phyloP scores from a whole-genome alignment of 371 early-diverging fungal genomes.

The Batkoa obscura region DNA sequence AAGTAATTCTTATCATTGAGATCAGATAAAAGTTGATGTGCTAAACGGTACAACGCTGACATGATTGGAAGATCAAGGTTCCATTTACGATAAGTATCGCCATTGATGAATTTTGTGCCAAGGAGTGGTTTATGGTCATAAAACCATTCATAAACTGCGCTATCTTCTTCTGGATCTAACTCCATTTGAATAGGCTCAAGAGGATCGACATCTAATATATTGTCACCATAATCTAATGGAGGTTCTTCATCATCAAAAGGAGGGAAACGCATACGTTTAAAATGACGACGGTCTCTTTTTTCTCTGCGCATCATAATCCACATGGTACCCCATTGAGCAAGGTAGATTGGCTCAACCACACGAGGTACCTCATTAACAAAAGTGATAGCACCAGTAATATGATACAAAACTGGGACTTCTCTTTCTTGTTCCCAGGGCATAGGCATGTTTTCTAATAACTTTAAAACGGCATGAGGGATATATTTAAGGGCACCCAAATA shows the following conservation, averaged over 20 bases:
- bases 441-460: constrained; percentile 96
- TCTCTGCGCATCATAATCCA: constrained; percentile 99
- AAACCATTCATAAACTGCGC: constrained; percentile 84
- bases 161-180: constrained; percentile 89
- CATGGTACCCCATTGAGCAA: constrained; percentile 97
- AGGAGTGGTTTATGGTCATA: constrained; percentile 89
- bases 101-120: constrained; percentile 72
- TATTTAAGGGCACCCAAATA: constrained; percentile 96
- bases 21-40: constrained; percentile 85
- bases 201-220: constrained; percentile 91
- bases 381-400: constrained; percentile 95
- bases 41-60: constrained; percentile 83
- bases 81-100: constrained; percentile 82
- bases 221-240: constrained; percentile 94
- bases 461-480: constrained; percentile 95
- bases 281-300: constrained; percentile 92
- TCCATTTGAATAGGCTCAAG: constrained; percentile 97
- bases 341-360: constrained; percentile 89
- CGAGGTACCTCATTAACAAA: constrained; percentile 93
- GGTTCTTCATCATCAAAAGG: constrained; percentile 98
- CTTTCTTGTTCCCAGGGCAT: constrained; percentile 99
- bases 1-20: constrained; percentile 88
- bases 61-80: constrained; percentile 80
- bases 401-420: constrained; percentile 93
- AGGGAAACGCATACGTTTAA: constrained; percentile 96